phyloP scores from a whole-genome alignment of 208 protist species.

The Wallacemonas sp. region DNA sequence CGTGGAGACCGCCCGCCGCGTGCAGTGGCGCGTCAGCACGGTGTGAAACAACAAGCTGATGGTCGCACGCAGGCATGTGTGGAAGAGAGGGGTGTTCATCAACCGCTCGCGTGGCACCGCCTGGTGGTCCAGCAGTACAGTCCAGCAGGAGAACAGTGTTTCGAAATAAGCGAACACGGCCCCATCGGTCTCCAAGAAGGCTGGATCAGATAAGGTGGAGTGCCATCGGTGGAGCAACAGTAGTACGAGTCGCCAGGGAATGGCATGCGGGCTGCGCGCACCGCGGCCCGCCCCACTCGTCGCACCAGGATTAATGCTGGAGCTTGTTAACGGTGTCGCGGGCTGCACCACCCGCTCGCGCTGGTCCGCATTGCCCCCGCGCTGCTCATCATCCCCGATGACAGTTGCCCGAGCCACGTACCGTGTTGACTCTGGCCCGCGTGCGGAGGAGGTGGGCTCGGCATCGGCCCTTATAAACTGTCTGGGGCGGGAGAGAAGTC shows the following conservation, averaged over 20 bases:
- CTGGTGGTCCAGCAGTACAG: conserved; percentile 4
- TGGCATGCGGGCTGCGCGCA: background rate
- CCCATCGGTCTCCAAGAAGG: conserved; percentile 6
- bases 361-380: too few relatives aligned
- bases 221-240: conserved; percentile 9
- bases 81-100: background rate
- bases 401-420: too few relatives aligned
- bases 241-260: conserved; percentile 3
- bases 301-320: background rate
- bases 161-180: conserved; percentile 10
- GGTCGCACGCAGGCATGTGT: conserved; percentile 6
- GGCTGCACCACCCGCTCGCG: too few relatives aligned
- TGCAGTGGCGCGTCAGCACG: conserved; percentile 6
- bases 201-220: background rate
- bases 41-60: background rate
- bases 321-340: too few relatives aligned
- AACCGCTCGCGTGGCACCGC: background rate
- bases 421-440: background rate
- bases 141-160: conserved; percentile 12
- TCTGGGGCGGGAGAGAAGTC: background rate
- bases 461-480: too few relatives aligned
- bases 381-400: too few relatives aligned
- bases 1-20: background rate
- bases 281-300: conserved; percentile 5
- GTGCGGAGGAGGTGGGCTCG: too few relatives aligned